phyloP scores from a whole-genome alignment of 2,329 filamentous ascomycete species.

The Phaeosphaeria sp. region DNA sequence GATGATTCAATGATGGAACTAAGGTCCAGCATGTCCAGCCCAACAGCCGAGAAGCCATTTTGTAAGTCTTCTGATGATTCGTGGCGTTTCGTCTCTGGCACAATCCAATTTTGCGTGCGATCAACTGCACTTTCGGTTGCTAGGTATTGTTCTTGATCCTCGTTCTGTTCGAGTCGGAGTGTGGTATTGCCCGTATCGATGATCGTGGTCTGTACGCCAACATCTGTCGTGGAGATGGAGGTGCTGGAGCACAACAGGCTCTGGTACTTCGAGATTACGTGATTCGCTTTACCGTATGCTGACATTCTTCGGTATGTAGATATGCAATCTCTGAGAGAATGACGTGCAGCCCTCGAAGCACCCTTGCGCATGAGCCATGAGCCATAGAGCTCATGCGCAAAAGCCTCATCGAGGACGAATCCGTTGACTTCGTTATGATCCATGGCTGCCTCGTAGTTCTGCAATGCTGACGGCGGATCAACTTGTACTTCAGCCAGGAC shows the following conservation, averaged over 20 bases:
- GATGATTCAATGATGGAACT: constrained; percentile 80
- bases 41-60: constrained; percentile 69
- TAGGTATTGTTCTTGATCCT: constrained; percentile 49
- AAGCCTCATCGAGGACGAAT: constrained; percentile 74
- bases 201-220: constrained; percentile 73
- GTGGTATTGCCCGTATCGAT: constrained; percentile 54
- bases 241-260: constrained; percentile 70
- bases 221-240: constrained; percentile 67
- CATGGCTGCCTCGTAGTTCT: constrained; percentile 72
- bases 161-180: constrained; percentile 54
- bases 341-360: constrained; percentile 71
- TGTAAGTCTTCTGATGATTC: constrained; percentile 61
- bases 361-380: constrained; percentile 72
- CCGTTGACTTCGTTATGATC: constrained; percentile 74
- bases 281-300: constrained; percentile 71
- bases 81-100: constrained; percentile 50
- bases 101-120: constrained; percentile 57
- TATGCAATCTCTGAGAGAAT: constrained; percentile 72
- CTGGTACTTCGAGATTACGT: constrained; percentile 72
- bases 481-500: constrained; percentile 69
- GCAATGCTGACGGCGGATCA: constrained; percentile 63
- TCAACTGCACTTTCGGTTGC: constrained; percentile 51
- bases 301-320: constrained; percentile 73
- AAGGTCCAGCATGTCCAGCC: constrained; percentile 81
- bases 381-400: constrained; percentile 76